Evolutionary conservation across 495 filamentous ascomycete species (phyloP).

Genomic region (Coniosporium apollinis): DNA sequence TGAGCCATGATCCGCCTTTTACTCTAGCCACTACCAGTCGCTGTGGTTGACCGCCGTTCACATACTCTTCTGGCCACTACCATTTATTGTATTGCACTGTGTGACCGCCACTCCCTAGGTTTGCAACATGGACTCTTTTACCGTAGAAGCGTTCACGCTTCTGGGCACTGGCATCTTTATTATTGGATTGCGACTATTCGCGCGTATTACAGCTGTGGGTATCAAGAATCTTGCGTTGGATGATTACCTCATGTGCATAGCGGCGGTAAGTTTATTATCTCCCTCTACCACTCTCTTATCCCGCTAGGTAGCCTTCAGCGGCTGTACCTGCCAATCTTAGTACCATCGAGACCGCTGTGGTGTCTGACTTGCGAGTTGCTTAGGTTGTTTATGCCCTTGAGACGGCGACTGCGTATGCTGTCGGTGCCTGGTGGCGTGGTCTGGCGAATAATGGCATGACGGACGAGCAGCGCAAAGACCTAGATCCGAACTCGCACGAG

Average conservation of each 20-base stretch:
- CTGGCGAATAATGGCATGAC: slow-evolving; percentile 42
- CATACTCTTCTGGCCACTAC: no score
- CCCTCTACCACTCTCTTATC: no score
- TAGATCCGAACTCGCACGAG: slow-evolving; percentile 30
- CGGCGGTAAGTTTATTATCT: slow-evolving; percentile 26
- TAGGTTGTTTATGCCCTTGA: slow-evolving; percentile 22
- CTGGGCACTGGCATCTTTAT: slow-evolving; percentile 31
- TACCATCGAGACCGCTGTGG: no score
- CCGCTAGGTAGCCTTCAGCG: no score
- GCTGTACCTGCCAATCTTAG: no score
- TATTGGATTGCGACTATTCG: slow-evolving; percentile 32
- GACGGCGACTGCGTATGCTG: slow-evolving; percentile 31
- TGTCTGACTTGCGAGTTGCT: no score
- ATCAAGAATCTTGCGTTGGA: slow-evolving; percentile 33
- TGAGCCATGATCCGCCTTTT: no score
- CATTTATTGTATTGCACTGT: no score
- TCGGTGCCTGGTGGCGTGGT: slow-evolving; percentile 30
- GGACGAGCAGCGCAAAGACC: slow-evolving; percentile 25
- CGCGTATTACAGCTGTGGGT: slow-evolving; percentile 35
- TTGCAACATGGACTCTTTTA: no score
- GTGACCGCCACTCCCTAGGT: no score
- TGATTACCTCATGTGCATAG: slow-evolving; percentile 44
- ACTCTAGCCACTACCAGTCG: no score
- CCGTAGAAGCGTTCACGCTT: slow-evolving; percentile 36
- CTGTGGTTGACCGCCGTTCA: no score